Conservation (phyloP, 148 eudicot genomes). For the Rhododendron ovatum region DNA sequence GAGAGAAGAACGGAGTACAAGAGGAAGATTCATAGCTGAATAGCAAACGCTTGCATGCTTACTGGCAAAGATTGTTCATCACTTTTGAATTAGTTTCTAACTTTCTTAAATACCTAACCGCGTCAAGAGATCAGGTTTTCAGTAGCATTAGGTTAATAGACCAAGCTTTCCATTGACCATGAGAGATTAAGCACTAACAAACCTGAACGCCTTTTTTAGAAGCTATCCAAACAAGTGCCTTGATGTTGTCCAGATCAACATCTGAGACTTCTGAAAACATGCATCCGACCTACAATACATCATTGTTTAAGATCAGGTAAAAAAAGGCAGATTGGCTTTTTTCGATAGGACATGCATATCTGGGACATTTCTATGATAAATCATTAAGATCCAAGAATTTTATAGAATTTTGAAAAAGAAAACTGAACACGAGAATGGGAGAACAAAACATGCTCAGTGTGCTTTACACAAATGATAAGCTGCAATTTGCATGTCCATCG, state of each 20-base stretch:
- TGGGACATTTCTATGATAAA: background rate
- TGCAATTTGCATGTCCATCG: background rate
- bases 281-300: slow-evolving; percentile 45
- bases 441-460: background rate
- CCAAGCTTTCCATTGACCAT: background rate
- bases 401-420: background rate
- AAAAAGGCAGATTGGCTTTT: background rate
- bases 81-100: background rate
- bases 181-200: slow-evolving; percentile 10
- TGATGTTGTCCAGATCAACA: slow-evolving; percentile 47
- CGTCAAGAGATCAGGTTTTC: background rate
- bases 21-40: background rate
- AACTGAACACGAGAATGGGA: background rate
- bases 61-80: background rate
- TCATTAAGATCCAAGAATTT: background rate
- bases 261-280: slow-evolving; percentile 35
- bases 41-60: background rate
- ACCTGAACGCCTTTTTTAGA: slow-evolving; percentile 58
- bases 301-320: slow-evolving; percentile 1
- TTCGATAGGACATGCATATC: background rate
- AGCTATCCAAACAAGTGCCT: slow-evolving; percentile 35
- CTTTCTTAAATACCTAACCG: background rate
- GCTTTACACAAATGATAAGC: background rate
- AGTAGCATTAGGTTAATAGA: background rate
- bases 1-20: slow-evolving; percentile 1